Percentiles rank a stretch among this genome's conserved stretches.
phyloP scores from a whole-genome alignment of 2,329 filamentous ascomycete genomes.

The Colletotrichum aenigma region DNA sequence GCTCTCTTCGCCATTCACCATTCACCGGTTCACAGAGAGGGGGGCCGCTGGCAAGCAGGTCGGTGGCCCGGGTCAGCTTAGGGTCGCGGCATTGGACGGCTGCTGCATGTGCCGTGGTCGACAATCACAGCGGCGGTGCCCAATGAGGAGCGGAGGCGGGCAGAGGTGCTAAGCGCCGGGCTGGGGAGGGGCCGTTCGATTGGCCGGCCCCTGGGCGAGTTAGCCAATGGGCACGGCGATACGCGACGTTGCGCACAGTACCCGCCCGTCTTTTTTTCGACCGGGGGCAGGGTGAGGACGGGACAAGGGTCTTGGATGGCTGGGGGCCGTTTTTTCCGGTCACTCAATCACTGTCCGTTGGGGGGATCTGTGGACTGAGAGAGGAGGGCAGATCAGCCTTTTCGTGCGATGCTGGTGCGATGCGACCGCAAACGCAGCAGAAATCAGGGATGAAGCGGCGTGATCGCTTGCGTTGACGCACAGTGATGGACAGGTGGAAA shows the following conservation, averaged over 20 bases:
- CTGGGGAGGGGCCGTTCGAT: slow-evolving; percentile 14
- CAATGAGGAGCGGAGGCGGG: slow-evolving; percentile 13
- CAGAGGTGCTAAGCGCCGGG: slow-evolving; percentile 19
- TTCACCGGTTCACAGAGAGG: background rate
- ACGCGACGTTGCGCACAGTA: slow-evolving; percentile 17
- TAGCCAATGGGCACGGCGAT: slow-evolving; percentile 8
- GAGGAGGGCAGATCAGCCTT: background rate
- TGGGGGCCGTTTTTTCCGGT: background rate
- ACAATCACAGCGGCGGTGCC: slow-evolving; percentile 17
- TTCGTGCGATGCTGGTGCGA: slow-evolving; percentile 17
- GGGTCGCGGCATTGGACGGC: slow-evolving; percentile 4
- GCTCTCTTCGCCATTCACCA: background rate
- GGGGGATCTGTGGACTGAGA: background rate
- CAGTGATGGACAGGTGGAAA: background rate
- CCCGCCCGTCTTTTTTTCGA: slow-evolving; percentile 1
- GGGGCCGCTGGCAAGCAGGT: background rate
- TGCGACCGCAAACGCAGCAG: background rate
- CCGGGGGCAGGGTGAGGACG: background rate
- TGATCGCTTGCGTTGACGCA: background rate
- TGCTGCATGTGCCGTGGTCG: slow-evolving; percentile 20
- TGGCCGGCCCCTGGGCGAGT: background rate
- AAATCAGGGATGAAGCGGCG: background rate
- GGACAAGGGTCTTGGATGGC: background rate
- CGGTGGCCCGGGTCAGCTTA: slow-evolving; percentile 12
- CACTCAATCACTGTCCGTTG: background rate